phyloP scores from a whole-genome alignment of 2,329 filamentous ascomycete genomes.

The Verticillium albo-atrum region DNA sequence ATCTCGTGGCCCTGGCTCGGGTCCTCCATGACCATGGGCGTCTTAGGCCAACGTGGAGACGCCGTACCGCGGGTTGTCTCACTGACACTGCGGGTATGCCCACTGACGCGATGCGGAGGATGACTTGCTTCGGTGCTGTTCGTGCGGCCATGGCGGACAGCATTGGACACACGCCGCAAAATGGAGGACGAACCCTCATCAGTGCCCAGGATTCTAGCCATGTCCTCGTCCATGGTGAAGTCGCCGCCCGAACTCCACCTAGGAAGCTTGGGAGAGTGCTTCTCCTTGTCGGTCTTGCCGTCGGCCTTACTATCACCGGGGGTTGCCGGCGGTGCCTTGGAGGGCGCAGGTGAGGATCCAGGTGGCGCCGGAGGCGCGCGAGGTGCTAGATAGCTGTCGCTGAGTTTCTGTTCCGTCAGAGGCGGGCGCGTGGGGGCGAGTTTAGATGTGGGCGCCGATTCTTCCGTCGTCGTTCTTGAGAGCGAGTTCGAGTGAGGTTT shows the following conservation, averaged over 20 bases:
- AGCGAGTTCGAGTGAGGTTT: constrained; percentile 13
- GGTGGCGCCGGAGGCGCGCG: constrained; percentile 53
- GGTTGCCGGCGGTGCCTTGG: constrained; percentile 39
- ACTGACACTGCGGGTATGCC: constrained; percentile 59
- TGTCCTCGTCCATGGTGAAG: constrained; percentile 93
- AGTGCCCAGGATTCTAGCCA: constrained; percentile 79
- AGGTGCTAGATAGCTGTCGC: constrained; percentile 54
- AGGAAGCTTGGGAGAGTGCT: constrained; percentile 62
- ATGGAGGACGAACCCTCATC: constrained; percentile 77
- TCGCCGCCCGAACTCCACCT: constrained; percentile 77
- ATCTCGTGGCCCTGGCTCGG: constrained; percentile 47
- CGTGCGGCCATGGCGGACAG: constrained; percentile 87
- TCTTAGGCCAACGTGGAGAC: constrained; percentile 68
- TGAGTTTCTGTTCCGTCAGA: constrained; percentile 36
- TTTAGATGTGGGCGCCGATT: constrained; percentile 10
- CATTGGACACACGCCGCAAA: constrained; percentile 84
- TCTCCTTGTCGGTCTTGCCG: constrained; percentile 20
- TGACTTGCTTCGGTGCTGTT: constrained; percentile 65
- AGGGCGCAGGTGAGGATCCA: constrained; percentile 3
- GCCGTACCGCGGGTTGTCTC: constrained; percentile 60
- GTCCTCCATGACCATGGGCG: constrained; percentile 55
- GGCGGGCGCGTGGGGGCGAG: constrained; percentile 18
- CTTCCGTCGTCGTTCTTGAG: constrained; percentile 18
- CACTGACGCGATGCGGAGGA: constrained; percentile 19
- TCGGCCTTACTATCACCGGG: constrained; percentile 16